Evolutionary conservation across 352 stramenopile genomes (phyloP), one percentile per base, ranked within the genome.

Genomic region (Phytophthora fragariaefolia): DNA sequence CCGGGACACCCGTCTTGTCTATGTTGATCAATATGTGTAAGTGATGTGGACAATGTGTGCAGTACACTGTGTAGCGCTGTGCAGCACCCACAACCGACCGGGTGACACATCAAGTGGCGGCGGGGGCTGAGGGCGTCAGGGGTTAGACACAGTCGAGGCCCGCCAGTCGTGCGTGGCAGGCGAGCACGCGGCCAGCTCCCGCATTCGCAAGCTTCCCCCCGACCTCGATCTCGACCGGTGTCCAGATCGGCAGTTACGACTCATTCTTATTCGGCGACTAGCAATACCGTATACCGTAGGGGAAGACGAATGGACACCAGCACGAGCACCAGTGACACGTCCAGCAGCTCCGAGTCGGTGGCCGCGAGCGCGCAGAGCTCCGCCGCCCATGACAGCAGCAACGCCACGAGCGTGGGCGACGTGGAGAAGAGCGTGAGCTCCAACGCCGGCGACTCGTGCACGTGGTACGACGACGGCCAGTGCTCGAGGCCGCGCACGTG

Each of bases 381-480:
- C n/a, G 40, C n/a, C n/a, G 40, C 40, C 0, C n/a, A n/a, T n/a
- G 40, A 47, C 40, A 17, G 24, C 40, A 24, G n/a, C 50, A 50
- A 17, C 23, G 18, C 30, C 50, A 40, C 10, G 6, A 24, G 28
- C 58, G 49, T 24, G 3, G 47, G 40, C 30, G 49, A 50, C 32
- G 49, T 50, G 36, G 38, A 46, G 49, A 77, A 63, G 50, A 64
- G 47, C 40, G 34, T 45, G 42, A 76, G 63, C 45, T 71, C 64
- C 23, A 73, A 65, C 51, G 27, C 62, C 4, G 57, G 45, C n/a
- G 73, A 81, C 55, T 71, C 71, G 42, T 82, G 71, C 59, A 75
- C 47, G 40, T 79, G 74, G 72, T 78, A 78, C 34, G 61, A 66
- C 34, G 26, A 73, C 40, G 45, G 47, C 40, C 18, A 57, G 23